Evolutionary conservation across 169 alveolate genomes (phyloP).

Genomic region (Pseudocohnilembus persalinus): DNA sequence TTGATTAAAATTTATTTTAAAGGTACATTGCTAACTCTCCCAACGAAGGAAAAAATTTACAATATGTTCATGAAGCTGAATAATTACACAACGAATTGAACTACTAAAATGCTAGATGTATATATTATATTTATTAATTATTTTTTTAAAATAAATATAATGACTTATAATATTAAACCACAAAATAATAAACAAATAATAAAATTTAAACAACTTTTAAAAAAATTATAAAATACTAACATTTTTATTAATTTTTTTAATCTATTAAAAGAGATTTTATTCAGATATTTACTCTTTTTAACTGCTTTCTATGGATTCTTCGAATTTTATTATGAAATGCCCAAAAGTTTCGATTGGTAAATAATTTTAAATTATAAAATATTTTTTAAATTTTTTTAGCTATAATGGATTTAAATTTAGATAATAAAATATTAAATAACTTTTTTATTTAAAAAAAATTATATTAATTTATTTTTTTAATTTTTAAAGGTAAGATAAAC

Average conservation of each 20-base stretch:
- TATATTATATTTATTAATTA: no score
- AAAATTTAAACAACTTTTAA: background rate
- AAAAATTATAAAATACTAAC: no score
- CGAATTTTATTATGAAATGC: conserved; percentile 20
- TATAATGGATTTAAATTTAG: background rate
- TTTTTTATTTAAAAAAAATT: background rate
- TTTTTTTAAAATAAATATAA: no score
- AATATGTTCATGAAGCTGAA: conserved; percentile 21
- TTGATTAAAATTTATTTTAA: no score
- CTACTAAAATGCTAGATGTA: conserved; percentile 21
- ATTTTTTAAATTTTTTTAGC: background rate
- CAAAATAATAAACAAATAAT: background rate
- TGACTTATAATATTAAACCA: background rate
- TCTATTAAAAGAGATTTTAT: conserved; percentile 21
- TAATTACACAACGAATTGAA: conserved; percentile 21
- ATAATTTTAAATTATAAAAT: background rate
- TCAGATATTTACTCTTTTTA: conserved; percentile 12
- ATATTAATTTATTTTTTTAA: background rate
- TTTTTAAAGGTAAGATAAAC: conserved; percentile 15
- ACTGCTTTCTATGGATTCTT: conserved; percentile 6
- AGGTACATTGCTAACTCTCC: conserved; percentile 23
- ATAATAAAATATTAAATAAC: background rate
- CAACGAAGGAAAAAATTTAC: conserved; percentile 22
- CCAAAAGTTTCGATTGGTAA: conserved; percentile 25
- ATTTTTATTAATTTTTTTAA: no score